Evolutionary conservation across 225 moss, liverwort and hornwort genomes (phyloP), one percentile per base, ranked within the genome.

Genomic region (Climacium dendroides): DNA sequence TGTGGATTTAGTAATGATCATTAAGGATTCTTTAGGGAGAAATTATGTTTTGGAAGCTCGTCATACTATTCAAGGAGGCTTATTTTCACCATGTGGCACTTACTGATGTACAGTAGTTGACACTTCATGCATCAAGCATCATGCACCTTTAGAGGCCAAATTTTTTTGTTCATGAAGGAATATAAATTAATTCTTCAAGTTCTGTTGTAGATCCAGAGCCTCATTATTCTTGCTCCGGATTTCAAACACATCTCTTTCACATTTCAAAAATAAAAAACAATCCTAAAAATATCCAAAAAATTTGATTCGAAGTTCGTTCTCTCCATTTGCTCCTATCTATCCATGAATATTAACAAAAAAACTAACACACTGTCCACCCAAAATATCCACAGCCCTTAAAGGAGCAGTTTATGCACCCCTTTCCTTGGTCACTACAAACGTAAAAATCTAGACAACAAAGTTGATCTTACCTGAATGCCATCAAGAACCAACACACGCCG

Each of bases 401-500:
- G 29, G 19, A 14, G 66, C 82, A 52, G 35, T 23, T 63, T 52
- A 13, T 50, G 26, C 65, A 65, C 37, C 50, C 45, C 25, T 32
- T 55, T 41, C 41, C 20, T 30, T 41, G 22, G 71, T 24, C 25
- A n/a, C 28, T 74, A 82, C 28, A 82, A 66, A 41, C 9, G 55
- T 58, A 16, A 73, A 16, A 73, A 8, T 43, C 30, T 52, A 43
- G 48, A 70, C 30, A 80, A 30, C 50, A 35, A 62, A 34, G 35
- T 26, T 72, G 61, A 47, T 34, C 55, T 55, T 53, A 94, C 96
- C 94, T 98, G 98, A 76, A 98, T 94, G 66, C 92, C 92, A 84
- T 99, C 99, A 24, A 99, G 96, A 16, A 95, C 96, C 81, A 99
- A 79, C 43, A 99, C 89, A 77, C 99, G 97, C 54, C 92, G 90